Conservation (phyloP, 768 basidiomycete genomes). For the Tylopilus plumbeoviolaceoides region DNA sequence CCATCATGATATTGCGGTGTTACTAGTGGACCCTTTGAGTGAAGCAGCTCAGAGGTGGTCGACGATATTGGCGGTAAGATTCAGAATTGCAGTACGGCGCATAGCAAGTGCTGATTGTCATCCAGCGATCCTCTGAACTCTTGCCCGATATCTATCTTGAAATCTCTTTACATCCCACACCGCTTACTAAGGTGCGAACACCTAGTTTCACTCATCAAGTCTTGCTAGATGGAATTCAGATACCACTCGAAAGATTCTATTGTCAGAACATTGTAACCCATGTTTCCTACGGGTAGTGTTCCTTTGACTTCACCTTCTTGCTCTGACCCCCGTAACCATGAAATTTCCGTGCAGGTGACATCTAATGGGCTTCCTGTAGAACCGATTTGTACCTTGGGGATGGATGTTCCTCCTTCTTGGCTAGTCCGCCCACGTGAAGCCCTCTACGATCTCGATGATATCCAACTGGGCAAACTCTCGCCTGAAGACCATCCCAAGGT, state of each 20-base stretch:
- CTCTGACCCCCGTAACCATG: conserved; percentile 40
- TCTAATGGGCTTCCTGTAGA: conserved; percentile 77
- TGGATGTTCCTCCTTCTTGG: conserved; percentile 92
- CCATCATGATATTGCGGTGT: conserved; percentile 63
- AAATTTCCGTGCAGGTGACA: conserved; percentile 50
- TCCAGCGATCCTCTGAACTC: conserved; percentile 31
- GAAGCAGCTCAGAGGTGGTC: conserved; percentile 86
- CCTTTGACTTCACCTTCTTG: background rate
- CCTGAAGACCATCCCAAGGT: conserved; percentile 48
- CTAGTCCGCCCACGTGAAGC: conserved; percentile 87
- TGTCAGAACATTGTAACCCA: conserved; percentile 62
- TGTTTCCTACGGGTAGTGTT: conserved; percentile 58
- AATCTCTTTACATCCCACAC: conserved; percentile 74
- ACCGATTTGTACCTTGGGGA: conserved; percentile 89
- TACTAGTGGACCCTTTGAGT: conserved; percentile 82
- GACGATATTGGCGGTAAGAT: conserved; percentile 63
- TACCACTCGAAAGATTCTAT: conserved; percentile 92
- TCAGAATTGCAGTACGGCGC: background rate
- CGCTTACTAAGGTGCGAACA: conserved; percentile 58
- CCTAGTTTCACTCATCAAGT: background rate
- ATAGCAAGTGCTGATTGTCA: background rate
- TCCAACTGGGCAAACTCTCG: conserved; percentile 70
- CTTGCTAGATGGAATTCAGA: conserved; percentile 37
- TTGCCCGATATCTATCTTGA: conserved; percentile 65
- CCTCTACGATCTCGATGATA: conserved; percentile 91